Conservation (phyloP, 1,139 yeast genomes). For the Diutina pseudorugosa region DNA sequence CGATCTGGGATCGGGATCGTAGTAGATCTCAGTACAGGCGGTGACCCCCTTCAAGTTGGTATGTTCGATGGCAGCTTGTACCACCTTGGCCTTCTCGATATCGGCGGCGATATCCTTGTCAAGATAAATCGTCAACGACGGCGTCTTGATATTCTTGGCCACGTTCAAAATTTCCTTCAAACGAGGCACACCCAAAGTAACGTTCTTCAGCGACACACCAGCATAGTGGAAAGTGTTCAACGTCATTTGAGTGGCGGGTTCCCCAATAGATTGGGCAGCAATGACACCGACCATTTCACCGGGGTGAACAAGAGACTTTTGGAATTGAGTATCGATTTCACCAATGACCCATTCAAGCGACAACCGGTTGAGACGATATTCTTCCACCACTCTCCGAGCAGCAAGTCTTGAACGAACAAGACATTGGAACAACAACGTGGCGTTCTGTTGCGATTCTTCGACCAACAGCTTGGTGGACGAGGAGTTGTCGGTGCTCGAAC, state of each 20-base stretch:
- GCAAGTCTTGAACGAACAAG: slow-evolving; percentile 87
- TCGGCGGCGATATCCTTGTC: slow-evolving; percentile 72
- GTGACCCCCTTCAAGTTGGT: slow-evolving; percentile 92
- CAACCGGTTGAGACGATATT: slow-evolving; percentile 68
- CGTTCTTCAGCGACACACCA: slow-evolving; percentile 98
- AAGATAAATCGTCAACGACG: slow-evolving; percentile 86
- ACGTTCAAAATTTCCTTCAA: slow-evolving; percentile 97
- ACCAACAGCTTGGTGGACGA: slow-evolving; percentile 42
- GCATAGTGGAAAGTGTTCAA: slow-evolving; percentile 99
- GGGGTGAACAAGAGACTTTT: slow-evolving; percentile 87
- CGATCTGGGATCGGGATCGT: slow-evolving; percentile 95
- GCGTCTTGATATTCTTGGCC: slow-evolving; percentile 97
- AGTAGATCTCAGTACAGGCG: slow-evolving; percentile 92
- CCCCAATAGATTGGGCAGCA: slow-evolving; percentile 99
- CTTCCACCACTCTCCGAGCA: slow-evolving; percentile 82
- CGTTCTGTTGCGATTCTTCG: slow-evolving; percentile 85
- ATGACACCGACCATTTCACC: slow-evolving; percentile 99
- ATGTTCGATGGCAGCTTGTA: slow-evolving; percentile 94
- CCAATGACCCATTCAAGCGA: slow-evolving; percentile 96
- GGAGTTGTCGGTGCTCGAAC: slow-evolving; percentile 36
- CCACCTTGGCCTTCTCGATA: slow-evolving; percentile 86
- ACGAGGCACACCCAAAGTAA: slow-evolving; percentile 98
- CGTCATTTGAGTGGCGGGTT: slow-evolving; percentile 99
- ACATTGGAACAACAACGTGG: slow-evolving; percentile 83
- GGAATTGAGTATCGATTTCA: slow-evolving; percentile 87